Percentiles rank a stretch among this genome's conserved stretches.
These are phyloP conservation scores for Spergularia marina DNA, from an alignment of 148 eudicot genomes.

Conservation along the genomic window DNA sequence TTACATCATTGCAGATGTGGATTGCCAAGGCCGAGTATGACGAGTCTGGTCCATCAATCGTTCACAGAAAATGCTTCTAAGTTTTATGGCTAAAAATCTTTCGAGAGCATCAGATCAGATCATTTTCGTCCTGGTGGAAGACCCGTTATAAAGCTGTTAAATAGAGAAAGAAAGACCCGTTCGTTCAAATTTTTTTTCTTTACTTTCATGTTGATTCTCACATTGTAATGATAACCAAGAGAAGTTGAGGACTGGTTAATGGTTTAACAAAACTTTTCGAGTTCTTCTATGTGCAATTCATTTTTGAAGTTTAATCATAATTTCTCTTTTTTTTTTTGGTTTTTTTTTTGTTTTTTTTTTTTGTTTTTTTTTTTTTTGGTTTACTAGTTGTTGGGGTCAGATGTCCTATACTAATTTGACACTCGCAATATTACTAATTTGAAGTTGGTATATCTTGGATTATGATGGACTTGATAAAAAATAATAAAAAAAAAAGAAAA, in stretches of 20 bases:
- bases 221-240: constrained; percentile 29
- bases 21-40: constrained; percentile 38
- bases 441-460: too few relatives aligned
- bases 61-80: constrained; percentile 40
- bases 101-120: constrained; percentile 10
- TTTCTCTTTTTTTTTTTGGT: too few relatives aligned
- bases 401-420: too few relatives aligned
- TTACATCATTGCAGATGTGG: constrained; percentile 30
- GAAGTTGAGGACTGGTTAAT: constrained; percentile 23
- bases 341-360: too few relatives aligned
- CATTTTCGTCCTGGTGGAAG: constrained; percentile 10
- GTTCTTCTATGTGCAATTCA: constrained; percentile 22
- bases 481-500: too few relatives aligned
- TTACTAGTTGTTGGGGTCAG: too few relatives aligned
- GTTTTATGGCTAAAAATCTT: neutral
- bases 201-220: constrained; percentile 25
- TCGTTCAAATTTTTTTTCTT: constrained; percentile 23
- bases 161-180: constrained; percentile 19
- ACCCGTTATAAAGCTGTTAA: constrained; percentile 8
- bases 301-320: constrained; percentile 12
- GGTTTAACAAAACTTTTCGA: constrained; percentile 8
- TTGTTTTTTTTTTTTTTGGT: too few relatives aligned
- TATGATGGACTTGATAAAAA: too few relatives aligned
- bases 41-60: constrained; percentile 38
- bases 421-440: too few relatives aligned